Percentiles rank a stretch among this genome's conserved stretches.
Conservation (phyloP, 257 asterid species). For the Ophiorrhiza pumila region DNA sequence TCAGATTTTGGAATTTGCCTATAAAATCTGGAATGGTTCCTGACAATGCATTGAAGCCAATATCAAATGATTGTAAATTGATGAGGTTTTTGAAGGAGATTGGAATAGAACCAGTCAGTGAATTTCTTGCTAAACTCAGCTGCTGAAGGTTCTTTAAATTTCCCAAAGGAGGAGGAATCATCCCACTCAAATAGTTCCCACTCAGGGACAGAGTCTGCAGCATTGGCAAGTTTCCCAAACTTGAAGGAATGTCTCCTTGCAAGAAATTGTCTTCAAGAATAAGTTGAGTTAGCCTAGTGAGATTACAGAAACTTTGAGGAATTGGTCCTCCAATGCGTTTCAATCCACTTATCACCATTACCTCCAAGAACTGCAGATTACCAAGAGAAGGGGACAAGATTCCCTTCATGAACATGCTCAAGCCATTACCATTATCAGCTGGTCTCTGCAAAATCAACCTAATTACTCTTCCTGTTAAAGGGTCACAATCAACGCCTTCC, state of each 20-base stretch:
- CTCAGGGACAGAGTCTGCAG: conserved; percentile 56
- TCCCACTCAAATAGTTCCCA: conserved; percentile 62
- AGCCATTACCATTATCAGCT: conserved; percentile 28
- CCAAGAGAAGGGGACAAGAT: conserved; percentile 58
- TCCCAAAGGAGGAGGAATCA: conserved; percentile 60
- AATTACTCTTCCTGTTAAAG: conserved; percentile 49
- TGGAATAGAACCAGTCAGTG: conserved; percentile 54
- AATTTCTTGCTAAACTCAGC: conserved; percentile 50
- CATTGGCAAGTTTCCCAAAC: conserved; percentile 41
- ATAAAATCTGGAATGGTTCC: conserved; percentile 61
- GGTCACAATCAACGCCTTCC: conserved; percentile 89
- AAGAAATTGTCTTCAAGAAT: conserved; percentile 74
- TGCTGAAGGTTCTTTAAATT: conserved; percentile 48
- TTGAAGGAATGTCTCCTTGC: conserved; percentile 57
- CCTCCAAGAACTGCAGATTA: conserved; percentile 52
- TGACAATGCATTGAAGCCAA: conserved; percentile 58
- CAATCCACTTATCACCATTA: conserved; percentile 77
- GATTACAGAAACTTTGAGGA: conserved; percentile 56
- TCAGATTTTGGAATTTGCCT: conserved; percentile 51
- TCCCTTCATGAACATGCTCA: conserved; percentile 63
- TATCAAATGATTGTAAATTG: conserved; percentile 57
- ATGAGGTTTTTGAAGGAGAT: conserved; percentile 27
- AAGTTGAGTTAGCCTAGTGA: conserved; percentile 54
- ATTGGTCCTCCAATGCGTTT: conserved; percentile 47
- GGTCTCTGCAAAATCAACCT: conserved; percentile 61